A percentile compares a stretch with the other conserved stretches of the same genome.
Evolutionary conservation across 2,329 filamentous ascomycete genomes (phyloP).

Genomic region (Diaporthe batatas): DNA sequence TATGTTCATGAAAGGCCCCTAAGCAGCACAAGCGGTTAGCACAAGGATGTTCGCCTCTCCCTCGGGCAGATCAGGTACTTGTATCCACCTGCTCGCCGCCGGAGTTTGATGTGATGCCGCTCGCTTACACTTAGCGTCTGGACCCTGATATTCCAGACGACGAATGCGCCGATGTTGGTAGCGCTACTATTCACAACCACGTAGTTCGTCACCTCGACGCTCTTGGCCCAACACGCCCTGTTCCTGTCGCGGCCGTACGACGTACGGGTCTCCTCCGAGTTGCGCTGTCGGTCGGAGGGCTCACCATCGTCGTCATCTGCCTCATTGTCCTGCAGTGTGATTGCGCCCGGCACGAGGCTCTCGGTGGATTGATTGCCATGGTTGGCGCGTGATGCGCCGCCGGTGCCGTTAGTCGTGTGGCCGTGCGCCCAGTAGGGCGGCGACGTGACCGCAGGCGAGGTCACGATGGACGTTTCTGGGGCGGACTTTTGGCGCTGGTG

Average conservation of each 20-base stretch:
- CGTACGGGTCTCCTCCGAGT: slow-evolving; percentile 39
- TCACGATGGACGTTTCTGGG: slow-evolving; percentile 25
- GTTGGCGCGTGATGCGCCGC: slow-evolving; percentile 47
- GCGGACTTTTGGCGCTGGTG: slow-evolving; percentile 14
- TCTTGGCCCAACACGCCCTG: slow-evolving; percentile 74
- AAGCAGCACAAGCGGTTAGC: slow-evolving; percentile 31
- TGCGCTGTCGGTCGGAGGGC: slow-evolving; percentile 43
- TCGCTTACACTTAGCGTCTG: slow-evolving; percentile 83
- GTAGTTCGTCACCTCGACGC: slow-evolving; percentile 70
- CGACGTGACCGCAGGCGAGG: slow-evolving; percentile 50
- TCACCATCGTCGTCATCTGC: slow-evolving; percentile 60
- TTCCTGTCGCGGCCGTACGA: slow-evolving; percentile 57
- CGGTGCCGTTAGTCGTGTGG: slow-evolving; percentile 48
- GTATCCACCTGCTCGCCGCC: background rate
- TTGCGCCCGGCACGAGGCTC: slow-evolving; percentile 67
- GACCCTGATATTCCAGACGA: slow-evolving; percentile 92
- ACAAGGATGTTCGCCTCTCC: too few relatives aligned
- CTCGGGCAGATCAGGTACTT: background rate
- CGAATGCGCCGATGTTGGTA: slow-evolving; percentile 83
- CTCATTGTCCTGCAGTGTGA: slow-evolving; percentile 74
- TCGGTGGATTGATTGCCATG: slow-evolving; percentile 59
- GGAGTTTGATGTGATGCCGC: background rate
- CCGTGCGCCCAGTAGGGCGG: slow-evolving; percentile 61
- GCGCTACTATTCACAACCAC: slow-evolving; percentile 69
- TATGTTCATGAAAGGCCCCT: slow-evolving; percentile 73